Percentiles rank a stretch among this genome's conserved stretches.
These are phyloP conservation scores for Colletotrichum siamense DNA, from an alignment of 2,329 filamentous ascomycete species.

Conservation along the genomic window DNA sequence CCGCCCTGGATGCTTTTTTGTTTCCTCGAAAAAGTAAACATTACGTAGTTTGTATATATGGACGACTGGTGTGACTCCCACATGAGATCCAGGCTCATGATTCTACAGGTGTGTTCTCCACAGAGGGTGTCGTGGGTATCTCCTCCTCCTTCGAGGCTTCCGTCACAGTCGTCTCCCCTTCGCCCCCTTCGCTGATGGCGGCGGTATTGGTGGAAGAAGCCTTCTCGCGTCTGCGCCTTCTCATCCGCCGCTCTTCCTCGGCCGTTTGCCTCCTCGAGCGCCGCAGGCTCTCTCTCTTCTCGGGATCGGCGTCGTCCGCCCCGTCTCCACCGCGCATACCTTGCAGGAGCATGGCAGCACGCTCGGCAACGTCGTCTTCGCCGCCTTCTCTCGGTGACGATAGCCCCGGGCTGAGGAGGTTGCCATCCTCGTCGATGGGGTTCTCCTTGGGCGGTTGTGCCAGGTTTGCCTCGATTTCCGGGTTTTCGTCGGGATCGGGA, in stretches of 20 bases:
- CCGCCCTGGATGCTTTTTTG: background rate
- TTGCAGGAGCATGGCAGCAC: slow-evolving; percentile 83
- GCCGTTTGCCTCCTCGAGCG: slow-evolving; percentile 71
- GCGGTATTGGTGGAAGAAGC: slow-evolving; percentile 43
- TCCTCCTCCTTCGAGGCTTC: slow-evolving; percentile 19
- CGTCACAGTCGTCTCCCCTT: slow-evolving; percentile 18
- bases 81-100: slow-evolving; percentile 19
- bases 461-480: slow-evolving; percentile 55
- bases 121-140: slow-evolving; percentile 21
- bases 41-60: slow-evolving; percentile 23
- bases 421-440: slow-evolving; percentile 53
- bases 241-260: slow-evolving; percentile 75
- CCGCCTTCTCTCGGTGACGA: slow-evolving; percentile 49
- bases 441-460: slow-evolving; percentile 38
- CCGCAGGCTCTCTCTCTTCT: slow-evolving; percentile 66
- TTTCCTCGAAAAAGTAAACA: slow-evolving; percentile 21
- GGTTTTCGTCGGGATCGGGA: slow-evolving; percentile 72
- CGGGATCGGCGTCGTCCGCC: slow-evolving; percentile 54
- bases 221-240: slow-evolving; percentile 71
- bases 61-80: background rate
- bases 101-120: slow-evolving; percentile 22
- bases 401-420: slow-evolving; percentile 56
- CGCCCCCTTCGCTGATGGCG: slow-evolving; percentile 19
- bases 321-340: slow-evolving; percentile 75
- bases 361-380: slow-evolving; percentile 80